Conservation (phyloP, 83 land plant genomes). For the Picea abies region DNA sequence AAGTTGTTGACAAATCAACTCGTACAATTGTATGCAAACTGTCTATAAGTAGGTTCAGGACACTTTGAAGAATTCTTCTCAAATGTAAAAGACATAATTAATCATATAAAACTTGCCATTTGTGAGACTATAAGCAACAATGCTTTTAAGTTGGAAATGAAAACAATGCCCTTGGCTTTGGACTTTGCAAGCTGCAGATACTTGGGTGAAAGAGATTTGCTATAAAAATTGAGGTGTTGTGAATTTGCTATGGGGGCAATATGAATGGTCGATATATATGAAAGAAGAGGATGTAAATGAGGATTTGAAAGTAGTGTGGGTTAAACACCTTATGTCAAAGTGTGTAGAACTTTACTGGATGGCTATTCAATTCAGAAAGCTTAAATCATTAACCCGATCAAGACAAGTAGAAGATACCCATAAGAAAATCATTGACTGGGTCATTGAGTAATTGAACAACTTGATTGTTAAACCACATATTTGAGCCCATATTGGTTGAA, state of each 20-base stretch:
- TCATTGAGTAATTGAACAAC: not conserved
- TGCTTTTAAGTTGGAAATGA: too few species aligned
- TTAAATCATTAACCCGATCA: not conserved
- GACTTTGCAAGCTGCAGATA: not conserved
- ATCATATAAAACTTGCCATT: too few species aligned
- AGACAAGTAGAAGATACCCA: not conserved
- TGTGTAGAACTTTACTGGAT: not conserved
- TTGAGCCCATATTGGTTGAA: not conserved
- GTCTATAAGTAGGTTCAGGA: too few species aligned
- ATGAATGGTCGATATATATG: not conserved
- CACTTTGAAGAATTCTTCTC: too few species aligned
- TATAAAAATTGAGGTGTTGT: slow-evolving; percentile 3
- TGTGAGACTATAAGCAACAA: too few species aligned
- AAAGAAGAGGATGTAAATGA: not conserved
- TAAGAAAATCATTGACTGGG: not conserved
- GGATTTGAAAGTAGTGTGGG: not conserved
- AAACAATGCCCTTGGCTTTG: not conserved
- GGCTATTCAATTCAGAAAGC: not conserved
- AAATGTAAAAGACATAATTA: too few species aligned
- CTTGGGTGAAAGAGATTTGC: not conserved
- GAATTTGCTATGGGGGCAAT: not conserved
- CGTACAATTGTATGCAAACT: too few species aligned
- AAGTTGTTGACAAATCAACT: too few species aligned
- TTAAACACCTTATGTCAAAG: not conserved
- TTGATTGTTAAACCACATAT: not conserved